A percentile compares a stretch with the other conserved stretches of the same genome.
Conservation (phyloP, 1,284 basidiomycete species). For the Ganoderma multipileum region DNA sequence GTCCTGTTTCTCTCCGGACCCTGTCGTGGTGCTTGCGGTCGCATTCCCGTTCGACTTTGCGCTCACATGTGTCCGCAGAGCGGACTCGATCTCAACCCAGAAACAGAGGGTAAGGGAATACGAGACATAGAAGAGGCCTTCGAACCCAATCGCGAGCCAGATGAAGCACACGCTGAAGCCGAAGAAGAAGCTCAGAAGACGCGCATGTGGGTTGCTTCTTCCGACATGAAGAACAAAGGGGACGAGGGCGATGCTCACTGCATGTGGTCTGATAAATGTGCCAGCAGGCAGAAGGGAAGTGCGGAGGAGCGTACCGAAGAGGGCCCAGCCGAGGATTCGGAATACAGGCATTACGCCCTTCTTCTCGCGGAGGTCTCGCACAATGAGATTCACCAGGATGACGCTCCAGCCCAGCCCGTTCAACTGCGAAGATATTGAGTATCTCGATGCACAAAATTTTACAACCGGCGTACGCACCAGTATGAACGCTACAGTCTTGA, state of each 20-base stretch:
- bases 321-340: slow-evolving; percentile 61
- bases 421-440: slow-evolving; percentile 10
- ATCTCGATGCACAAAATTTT: too few relatives aligned
- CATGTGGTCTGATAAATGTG: neutral
- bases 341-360: slow-evolving; percentile 17
- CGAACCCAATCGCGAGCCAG: slow-evolving; percentile 83
- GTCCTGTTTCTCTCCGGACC: slow-evolving; percentile 6
- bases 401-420: slow-evolving; percentile 24
- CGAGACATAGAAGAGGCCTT: slow-evolving; percentile 81
- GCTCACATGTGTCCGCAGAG: slow-evolving; percentile 40
- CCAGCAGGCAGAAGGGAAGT: slow-evolving; percentile 13
- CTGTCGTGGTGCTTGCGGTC: neutral
- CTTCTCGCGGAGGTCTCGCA: slow-evolving; percentile 26
- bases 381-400: slow-evolving; percentile 24
- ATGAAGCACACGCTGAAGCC: slow-evolving; percentile 83
- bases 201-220: slow-evolving; percentile 50
- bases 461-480: slow-evolving; percentile 2
- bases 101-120: slow-evolving; percentile 69
- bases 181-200: slow-evolving; percentile 68
- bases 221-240: slow-evolving; percentile 52
- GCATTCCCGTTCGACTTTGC: neutral
- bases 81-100: slow-evolving; percentile 77
- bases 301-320: slow-evolving; percentile 57
- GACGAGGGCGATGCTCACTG: slow-evolving; percentile 56
- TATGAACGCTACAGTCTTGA: slow-evolving; percentile 12